Evolutionary conservation across 2,329 filamentous ascomycete genomes (phyloP), one percentile per base, ranked within the genome.

Genomic region (Penicillium sp.): DNA sequence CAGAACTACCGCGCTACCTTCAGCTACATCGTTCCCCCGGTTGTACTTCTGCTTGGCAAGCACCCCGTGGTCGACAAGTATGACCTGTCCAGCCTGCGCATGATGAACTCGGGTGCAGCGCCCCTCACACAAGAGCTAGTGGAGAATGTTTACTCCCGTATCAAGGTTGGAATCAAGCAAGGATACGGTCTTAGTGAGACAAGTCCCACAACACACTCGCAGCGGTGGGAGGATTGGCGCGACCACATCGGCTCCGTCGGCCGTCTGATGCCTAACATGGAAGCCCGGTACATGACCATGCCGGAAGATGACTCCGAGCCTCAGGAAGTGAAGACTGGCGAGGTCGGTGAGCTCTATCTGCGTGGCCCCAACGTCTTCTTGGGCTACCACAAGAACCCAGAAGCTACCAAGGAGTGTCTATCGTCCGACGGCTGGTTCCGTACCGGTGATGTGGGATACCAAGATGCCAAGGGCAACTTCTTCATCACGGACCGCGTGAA

Each of bases 131-230:
- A 79, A 28, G 90, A 96, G 56, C 81, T 97, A 2, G 88, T 92
- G 1, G 83, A 90, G 49, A 81, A 84, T 8, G 82, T 94, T 3
- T 89, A 89, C 77, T 72, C 81, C 18, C 83, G 91, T 7, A 82
- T 94, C 52, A 84, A 84, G 46, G 79, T 95, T 18, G 86, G 87
- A 2, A 84, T 96, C 54, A 96, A 96, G 77, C 92, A 97, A 73
- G 92, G 89, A 16, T 97, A 96, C 66, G 92, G 92, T 0, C 79
- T 97, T 5, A 90, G 86, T 5, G 92, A 97, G 75, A 95, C 90
- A 13, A 86, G 86, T 24, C 91, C 92, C 0, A 87, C 85, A 1
- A 89, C 89, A 0, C 86, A 90, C 61, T 83, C 83, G 9, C 89
- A 91, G 71, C 75, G 80, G 7, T 86, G 89, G 77, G 81, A 84